Evolutionary conservation across 768 basidiomycete species (phyloP).

Genomic region (Epithele typhae): DNA sequence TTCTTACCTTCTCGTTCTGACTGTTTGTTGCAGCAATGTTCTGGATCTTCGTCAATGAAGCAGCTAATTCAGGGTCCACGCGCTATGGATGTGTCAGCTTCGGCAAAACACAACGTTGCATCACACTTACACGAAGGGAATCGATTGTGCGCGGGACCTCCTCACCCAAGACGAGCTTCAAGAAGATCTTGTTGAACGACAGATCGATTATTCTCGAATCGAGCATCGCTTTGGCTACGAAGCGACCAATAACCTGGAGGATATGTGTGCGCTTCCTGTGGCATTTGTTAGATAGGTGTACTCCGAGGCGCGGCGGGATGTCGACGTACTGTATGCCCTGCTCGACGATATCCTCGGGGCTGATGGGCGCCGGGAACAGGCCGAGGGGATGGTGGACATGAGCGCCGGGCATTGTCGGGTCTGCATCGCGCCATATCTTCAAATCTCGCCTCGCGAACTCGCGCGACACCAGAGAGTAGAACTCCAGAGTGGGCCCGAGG

Average conservation of each 20-base stretch:
- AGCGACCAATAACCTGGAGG: slow-evolving; percentile 89
- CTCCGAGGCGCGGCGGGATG: not conserved
- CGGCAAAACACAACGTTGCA: not conserved
- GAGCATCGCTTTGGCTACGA: slow-evolving; percentile 94
- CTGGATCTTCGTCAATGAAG: slow-evolving; percentile 79
- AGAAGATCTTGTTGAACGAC: slow-evolving; percentile 91
- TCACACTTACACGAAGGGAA: slow-evolving; percentile 63
- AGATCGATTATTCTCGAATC: slow-evolving; percentile 98
- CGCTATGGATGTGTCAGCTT: slow-evolving; percentile 39
- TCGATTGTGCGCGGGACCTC: slow-evolving; percentile 79
- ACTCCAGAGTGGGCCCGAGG: slow-evolving; percentile 94
- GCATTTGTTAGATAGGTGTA: not conserved
- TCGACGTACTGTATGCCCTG: slow-evolving; percentile 70
- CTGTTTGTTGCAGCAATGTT: slow-evolving; percentile 50
- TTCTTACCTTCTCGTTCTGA: slow-evolving; percentile 50
- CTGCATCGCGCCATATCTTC: slow-evolving; percentile 90
- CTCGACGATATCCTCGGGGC: slow-evolving; percentile 59
- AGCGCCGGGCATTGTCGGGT: slow-evolving; percentile 49
- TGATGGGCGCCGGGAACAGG: slow-evolving; percentile 84
- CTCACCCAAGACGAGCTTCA: slow-evolving; percentile 85
- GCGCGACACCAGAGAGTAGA: slow-evolving; percentile 94
- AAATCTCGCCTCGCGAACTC: slow-evolving; percentile 89
- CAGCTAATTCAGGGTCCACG: slow-evolving; percentile 82
- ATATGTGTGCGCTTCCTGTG: slow-evolving; percentile 79
- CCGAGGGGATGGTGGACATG: slow-evolving; percentile 86